These are phyloP conservation scores for Colletotrichum truncatum DNA, from an alignment of 2,329 filamentous ascomycete species.

Conservation along the genomic window DNA sequence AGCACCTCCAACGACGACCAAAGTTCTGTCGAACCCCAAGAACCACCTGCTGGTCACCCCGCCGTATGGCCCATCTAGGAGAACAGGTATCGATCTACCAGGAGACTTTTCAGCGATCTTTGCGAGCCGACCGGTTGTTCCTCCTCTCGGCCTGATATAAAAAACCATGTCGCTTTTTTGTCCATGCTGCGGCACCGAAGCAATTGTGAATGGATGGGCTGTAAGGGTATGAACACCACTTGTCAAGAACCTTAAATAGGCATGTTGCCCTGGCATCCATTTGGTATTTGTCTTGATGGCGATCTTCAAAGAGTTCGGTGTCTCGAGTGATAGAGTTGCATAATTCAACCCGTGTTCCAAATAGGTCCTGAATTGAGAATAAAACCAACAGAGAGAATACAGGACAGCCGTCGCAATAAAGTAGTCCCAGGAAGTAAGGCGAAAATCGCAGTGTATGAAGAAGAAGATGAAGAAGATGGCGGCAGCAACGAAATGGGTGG, in stretches of 20 bases:
- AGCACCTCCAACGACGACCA: slow-evolving; percentile 65
- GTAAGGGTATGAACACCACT: slow-evolving; percentile 53
- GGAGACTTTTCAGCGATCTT: slow-evolving; percentile 47
- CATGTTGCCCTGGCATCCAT: slow-evolving; percentile 64
- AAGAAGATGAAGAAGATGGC: slow-evolving; percentile 66
- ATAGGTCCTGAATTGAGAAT: slow-evolving; percentile 44
- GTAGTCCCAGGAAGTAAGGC: slow-evolving; percentile 67
- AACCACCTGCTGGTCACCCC: slow-evolving; percentile 52
- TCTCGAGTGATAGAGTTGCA: background rate
- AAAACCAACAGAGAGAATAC: slow-evolving; percentile 45
- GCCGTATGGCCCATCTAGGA: slow-evolving; percentile 69
- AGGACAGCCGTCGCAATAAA: slow-evolving; percentile 63
- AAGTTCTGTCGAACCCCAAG: slow-evolving; percentile 47
- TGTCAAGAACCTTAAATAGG: slow-evolving; percentile 62
- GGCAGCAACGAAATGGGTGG: slow-evolving; percentile 60
- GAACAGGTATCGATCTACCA: slow-evolving; percentile 48
- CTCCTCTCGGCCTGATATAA: slow-evolving; percentile 58
- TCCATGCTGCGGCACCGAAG: slow-evolving; percentile 51
- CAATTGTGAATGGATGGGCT: slow-evolving; percentile 64
- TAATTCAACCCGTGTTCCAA: slow-evolving; percentile 45
- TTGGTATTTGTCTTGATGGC: slow-evolving; percentile 50
- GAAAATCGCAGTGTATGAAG: slow-evolving; percentile 68
- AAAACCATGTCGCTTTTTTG: slow-evolving; percentile 55
- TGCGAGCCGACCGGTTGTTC: slow-evolving; percentile 58
- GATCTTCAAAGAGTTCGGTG: slow-evolving; percentile 47